Conservation (phyloP, 2,329 filamentous ascomycete species). For the Parastagonospora nodorum region DNA sequence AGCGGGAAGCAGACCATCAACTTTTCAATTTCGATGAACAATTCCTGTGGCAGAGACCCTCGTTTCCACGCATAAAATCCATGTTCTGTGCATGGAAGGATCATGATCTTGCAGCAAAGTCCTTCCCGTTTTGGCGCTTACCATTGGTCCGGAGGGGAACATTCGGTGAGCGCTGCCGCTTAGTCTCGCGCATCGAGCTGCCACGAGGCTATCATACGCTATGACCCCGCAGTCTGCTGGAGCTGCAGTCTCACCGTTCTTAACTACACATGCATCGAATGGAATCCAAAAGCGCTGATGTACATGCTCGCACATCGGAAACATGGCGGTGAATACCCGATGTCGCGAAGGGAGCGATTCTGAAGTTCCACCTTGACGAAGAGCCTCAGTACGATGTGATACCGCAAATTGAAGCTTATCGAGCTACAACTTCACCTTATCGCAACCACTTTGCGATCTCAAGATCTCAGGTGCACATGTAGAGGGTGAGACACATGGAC, state of each 20-base stretch:
- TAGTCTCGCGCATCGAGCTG: conserved; percentile 10
- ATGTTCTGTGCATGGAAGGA: too few relatives aligned
- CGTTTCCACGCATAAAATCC: too few relatives aligned
- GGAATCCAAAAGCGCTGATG: conserved; percentile 7
- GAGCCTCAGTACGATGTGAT: not conserved
- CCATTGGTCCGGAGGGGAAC: not conserved
- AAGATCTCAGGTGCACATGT: conserved; percentile 3
- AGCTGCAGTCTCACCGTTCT: conserved; percentile 20
- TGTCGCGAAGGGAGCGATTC: not conserved
- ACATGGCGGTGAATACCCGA: conserved; percentile 7
- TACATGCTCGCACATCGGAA: conserved; percentile 1
- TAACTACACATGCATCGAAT: conserved; percentile 10
- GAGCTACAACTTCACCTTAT: too few relatives aligned
- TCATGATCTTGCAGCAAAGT: conserved; percentile 2
- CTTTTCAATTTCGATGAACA: not conserved
- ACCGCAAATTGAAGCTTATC: not conserved
- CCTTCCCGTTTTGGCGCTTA: not conserved
- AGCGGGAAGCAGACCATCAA: not conserved
- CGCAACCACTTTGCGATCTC: not conserved
- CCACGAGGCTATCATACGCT: conserved; percentile 19
- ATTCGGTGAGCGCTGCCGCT: conserved; percentile 12
- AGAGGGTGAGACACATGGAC: conserved; percentile 40
- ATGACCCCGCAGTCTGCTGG: conserved; percentile 20
- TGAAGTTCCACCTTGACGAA: too few relatives aligned
- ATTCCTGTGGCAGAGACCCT: not conserved